Conservation (phyloP, 352 stramenopile genomes). For the Blastocystis hominis region DNA sequence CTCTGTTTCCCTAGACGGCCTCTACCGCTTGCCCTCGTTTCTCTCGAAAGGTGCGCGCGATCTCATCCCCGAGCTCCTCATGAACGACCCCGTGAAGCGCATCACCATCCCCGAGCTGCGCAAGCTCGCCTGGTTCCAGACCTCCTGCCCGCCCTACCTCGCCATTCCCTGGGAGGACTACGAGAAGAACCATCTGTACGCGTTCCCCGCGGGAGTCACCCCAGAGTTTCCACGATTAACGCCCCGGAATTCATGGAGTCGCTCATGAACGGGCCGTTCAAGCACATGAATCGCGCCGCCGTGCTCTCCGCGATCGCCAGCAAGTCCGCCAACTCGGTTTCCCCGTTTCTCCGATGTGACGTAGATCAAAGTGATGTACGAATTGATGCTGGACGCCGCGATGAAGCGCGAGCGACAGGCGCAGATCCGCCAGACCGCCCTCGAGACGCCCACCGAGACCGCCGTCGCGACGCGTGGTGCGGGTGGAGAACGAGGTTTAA, state of each 20-base stretch:
- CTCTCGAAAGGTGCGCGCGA: slow-evolving; percentile 85
- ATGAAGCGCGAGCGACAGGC: slow-evolving; percentile 56
- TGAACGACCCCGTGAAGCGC: slow-evolving; percentile 96
- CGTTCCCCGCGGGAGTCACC: slow-evolving; percentile 65
- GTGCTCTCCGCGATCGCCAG: slow-evolving; percentile 57
- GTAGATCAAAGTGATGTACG: slow-evolving; percentile 60
- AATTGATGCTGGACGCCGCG: slow-evolving; percentile 59
- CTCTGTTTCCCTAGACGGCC: slow-evolving; percentile 69
- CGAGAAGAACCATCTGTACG: slow-evolving; percentile 54
- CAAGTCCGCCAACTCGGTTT: not conserved
- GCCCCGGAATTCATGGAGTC: slow-evolving; percentile 50
- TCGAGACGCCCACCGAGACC: not conserved
- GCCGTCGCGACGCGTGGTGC: not conserved
- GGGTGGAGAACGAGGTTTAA: not conserved
- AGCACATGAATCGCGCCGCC: slow-evolving; percentile 34
- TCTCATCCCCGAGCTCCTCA: slow-evolving; percentile 92
- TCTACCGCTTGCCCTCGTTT: slow-evolving; percentile 92
- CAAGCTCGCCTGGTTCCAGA: slow-evolving; percentile 92
- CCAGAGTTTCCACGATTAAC: slow-evolving; percentile 61
- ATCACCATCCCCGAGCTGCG: slow-evolving; percentile 96
- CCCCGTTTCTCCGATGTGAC: not conserved
- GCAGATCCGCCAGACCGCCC: not conserved
- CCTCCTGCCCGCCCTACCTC: slow-evolving; percentile 91
- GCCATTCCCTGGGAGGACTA: slow-evolving; percentile 69
- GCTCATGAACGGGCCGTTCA: slow-evolving; percentile 48